Evolutionary conservation across 2,329 filamentous ascomycete species (phyloP).

Genomic region (Cladobotryum mycophilum): DNA sequence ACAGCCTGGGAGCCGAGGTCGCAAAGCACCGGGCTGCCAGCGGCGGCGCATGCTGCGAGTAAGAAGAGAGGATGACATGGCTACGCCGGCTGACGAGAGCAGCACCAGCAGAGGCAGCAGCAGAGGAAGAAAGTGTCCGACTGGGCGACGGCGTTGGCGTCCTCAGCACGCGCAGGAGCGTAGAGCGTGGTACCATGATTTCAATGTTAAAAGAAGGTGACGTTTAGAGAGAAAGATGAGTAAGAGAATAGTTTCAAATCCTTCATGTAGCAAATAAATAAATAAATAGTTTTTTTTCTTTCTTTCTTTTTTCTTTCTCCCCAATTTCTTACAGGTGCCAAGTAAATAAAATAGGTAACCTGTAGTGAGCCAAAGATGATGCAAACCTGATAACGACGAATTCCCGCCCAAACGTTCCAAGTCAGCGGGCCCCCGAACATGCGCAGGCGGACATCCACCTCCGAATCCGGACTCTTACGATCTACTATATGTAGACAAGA

Average conservation of each 20-base stretch:
- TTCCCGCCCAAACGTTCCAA: no score
- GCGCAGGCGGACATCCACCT: neutral
- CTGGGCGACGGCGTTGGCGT: conserved; percentile 6
- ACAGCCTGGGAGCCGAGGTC: conserved; percentile 23
- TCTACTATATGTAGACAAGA: neutral
- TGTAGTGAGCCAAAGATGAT: no score
- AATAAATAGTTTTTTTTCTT: no score
- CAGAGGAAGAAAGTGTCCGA: no score
- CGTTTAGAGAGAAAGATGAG: neutral
- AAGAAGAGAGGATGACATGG: neutral
- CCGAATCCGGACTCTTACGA: conserved; percentile 10
- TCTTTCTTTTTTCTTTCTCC: no score
- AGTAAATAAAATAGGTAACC: no score
- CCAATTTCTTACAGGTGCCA: no score
- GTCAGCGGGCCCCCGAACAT: no score
- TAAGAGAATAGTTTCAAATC: neutral
- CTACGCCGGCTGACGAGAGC: conserved; percentile 6
- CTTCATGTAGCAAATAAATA: neutral
- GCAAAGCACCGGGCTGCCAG: conserved; percentile 19
- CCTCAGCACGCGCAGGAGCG: conserved; percentile 14
- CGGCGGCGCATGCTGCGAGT: no score
- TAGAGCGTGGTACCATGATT: conserved; percentile 16
- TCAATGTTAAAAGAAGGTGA: neutral
- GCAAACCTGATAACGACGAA: no score
- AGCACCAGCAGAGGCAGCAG: neutral